Evolutionary conservation across 2,329 filamentous ascomycete genomes (phyloP).

Genomic region (Periconia macrospinosa): DNA sequence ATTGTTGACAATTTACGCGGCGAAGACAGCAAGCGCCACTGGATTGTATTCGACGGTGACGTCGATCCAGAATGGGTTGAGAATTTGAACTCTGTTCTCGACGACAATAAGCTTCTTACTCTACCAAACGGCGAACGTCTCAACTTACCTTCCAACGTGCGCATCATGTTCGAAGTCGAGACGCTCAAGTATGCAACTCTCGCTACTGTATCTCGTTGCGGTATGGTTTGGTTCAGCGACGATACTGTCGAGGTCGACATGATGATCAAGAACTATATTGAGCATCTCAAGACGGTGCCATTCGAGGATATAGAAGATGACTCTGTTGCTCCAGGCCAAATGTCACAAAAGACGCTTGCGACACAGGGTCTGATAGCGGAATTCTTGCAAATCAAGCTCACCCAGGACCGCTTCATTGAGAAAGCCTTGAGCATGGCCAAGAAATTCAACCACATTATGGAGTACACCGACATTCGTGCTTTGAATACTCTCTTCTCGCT

Average conservation of each 20-base stretch:
- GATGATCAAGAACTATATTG: slow-evolving; percentile 90
- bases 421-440: slow-evolving; percentile 76
- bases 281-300: slow-evolving; percentile 75
- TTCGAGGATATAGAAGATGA: slow-evolving; percentile 98
- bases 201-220: slow-evolving; percentile 98
- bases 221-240: slow-evolving; percentile 99
- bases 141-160: slow-evolving; percentile 89
- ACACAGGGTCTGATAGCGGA: slow-evolving; percentile 80
- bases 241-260: slow-evolving; percentile 92
- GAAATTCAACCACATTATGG: slow-evolving; percentile 94
- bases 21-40: slow-evolving; percentile 94
- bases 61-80: slow-evolving; percentile 99
- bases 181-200: slow-evolving; percentile 96
- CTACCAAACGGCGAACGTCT: slow-evolving; percentile 97
- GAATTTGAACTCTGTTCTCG: slow-evolving; percentile 98
- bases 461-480: slow-evolving; percentile 88
- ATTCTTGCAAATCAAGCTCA: slow-evolving; percentile 74
- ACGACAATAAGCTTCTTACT: slow-evolving; percentile 98
- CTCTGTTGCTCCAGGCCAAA: slow-evolving; percentile 61
- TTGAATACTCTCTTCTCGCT: slow-evolving; percentile 93
- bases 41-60: slow-evolving; percentile 99
- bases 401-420: slow-evolving; percentile 76
- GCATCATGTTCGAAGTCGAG: slow-evolving; percentile 99
- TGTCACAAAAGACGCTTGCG: slow-evolving; percentile 67
- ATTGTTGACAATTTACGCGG: slow-evolving; percentile 98